These are phyloP conservation scores for Candida boidinii DNA, from an alignment of 805 yeast species.

Conservation along the genomic window DNA sequence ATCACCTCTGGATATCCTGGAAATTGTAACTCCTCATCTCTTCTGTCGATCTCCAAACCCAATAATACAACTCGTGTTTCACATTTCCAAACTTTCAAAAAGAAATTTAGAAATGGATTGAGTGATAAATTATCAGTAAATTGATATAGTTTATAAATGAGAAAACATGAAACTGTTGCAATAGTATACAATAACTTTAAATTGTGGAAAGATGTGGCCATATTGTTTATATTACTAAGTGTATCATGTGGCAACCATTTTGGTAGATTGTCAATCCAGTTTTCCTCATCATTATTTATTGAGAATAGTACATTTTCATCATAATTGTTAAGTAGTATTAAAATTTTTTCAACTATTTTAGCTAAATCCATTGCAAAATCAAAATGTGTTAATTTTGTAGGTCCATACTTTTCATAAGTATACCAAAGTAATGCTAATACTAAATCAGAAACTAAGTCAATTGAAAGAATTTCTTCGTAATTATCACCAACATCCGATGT, in stretches of 20 bases:
- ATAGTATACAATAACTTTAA: conserved; percentile 39
- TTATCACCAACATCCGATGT: conserved; percentile 51
- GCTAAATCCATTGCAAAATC: conserved; percentile 24
- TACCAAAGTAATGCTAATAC: conserved; percentile 33
- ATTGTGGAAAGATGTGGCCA: conserved; percentile 25
- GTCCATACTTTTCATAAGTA: conserved; percentile 9
- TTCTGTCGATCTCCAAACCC: conserved; percentile 53
- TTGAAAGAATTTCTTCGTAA: conserved; percentile 39
- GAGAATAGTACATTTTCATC: conserved; percentile 33
- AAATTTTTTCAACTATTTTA: conserved; percentile 28
- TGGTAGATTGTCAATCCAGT: conserved; percentile 23
- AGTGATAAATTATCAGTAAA: conserved; percentile 31
- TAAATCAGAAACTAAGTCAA: conserved; percentile 46
- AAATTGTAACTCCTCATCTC: conserved; percentile 33
- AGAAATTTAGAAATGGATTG: conserved; percentile 55
- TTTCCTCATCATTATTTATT: conserved; percentile 30
- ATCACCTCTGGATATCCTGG: conserved; percentile 36
- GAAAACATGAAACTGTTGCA: conserved; percentile 30
- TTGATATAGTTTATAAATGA: conserved; percentile 34
- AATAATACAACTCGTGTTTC: conserved; percentile 50
- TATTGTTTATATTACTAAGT: conserved; percentile 11
- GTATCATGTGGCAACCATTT: conserved; percentile 31
- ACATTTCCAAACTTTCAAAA: conserved; percentile 58
- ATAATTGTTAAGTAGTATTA: conserved; percentile 28
- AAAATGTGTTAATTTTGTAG: conserved; percentile 27